A percentile compares a stretch with the other conserved stretches of the same genome.
Evolutionary conservation across 1,284 basidiomycete species (phyloP).

Genomic region (Somion occarium): DNA sequence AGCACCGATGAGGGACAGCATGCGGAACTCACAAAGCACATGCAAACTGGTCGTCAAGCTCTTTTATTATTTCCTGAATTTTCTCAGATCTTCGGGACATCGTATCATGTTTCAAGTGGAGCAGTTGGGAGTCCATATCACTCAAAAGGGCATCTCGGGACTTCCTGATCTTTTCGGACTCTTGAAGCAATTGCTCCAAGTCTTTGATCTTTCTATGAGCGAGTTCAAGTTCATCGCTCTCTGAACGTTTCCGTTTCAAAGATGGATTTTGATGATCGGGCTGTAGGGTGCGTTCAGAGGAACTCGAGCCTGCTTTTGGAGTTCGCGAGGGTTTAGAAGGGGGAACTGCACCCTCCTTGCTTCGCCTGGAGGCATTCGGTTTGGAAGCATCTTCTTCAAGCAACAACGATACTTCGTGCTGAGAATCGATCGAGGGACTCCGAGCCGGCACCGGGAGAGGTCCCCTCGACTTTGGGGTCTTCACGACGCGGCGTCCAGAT

Average conservation of each 20-base stretch:
- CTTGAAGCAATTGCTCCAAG: not conserved
- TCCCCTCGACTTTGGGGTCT: not conserved
- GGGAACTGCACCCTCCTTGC: not conserved
- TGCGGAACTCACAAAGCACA: slow-evolving; percentile 10
- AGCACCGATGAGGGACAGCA: not conserved
- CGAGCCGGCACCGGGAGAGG: not conserved
- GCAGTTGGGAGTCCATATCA: not conserved
- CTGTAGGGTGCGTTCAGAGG: not conserved
- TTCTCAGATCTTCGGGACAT: not conserved
- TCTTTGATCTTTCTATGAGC: not conserved
- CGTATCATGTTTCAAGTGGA: not conserved
- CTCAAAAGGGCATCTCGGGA: not conserved
- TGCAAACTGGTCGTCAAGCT: slow-evolving; percentile 7
- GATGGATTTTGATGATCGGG: not conserved
- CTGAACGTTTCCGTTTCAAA: not conserved
- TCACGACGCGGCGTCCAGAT: not conserved
- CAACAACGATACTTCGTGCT: not conserved
- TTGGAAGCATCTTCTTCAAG: not conserved
- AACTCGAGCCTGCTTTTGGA: not conserved
- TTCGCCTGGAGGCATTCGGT: not conserved
- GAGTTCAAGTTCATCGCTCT: not conserved
- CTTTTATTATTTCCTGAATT: slow-evolving; percentile 3
- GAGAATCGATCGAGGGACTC: not conserved
- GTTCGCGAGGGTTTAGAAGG: not conserved
- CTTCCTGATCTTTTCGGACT: not conserved